A percentile compares a stretch with the other conserved stretches of the same genome.
Conservation (phyloP, 805 yeast genomes). For the Helenozyma rhizophorensis region DNA sequence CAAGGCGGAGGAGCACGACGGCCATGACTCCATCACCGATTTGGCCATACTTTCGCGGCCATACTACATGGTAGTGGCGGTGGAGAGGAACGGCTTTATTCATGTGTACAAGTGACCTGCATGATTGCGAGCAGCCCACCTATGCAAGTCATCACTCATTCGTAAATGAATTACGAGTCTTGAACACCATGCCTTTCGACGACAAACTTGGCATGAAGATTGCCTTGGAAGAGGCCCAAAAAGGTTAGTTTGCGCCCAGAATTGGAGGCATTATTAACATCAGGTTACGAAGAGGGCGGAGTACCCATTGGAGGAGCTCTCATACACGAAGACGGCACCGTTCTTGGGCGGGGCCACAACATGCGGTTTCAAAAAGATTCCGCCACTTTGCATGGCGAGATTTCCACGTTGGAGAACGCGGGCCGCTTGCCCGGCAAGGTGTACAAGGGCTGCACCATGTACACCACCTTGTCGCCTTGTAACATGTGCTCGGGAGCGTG, state of each 20-base stretch:
- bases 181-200: slow-evolving; percentile 49
- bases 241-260: slow-evolving; percentile 46
- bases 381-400: slow-evolving; percentile 89
- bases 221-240: slow-evolving; percentile 68
- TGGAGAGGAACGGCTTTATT: slow-evolving; percentile 62
- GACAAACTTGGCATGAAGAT: slow-evolving; percentile 62
- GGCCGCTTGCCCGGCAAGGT: slow-evolving; percentile 79
- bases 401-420: slow-evolving; percentile 81
- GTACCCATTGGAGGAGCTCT: slow-evolving; percentile 83
- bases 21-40: slow-evolving; percentile 49
- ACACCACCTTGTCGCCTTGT: slow-evolving; percentile 91
- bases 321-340: slow-evolving; percentile 68
- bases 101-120: slow-evolving; percentile 47
- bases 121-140: no score
- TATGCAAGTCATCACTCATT: no score
- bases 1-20: slow-evolving; percentile 23
- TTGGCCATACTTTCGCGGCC: slow-evolving; percentile 46
- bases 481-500: slow-evolving; percentile 95
- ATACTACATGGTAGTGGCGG: slow-evolving; percentile 58
- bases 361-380: slow-evolving; percentile 81
- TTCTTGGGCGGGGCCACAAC: slow-evolving; percentile 88
- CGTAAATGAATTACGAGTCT: no score
- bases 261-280: slow-evolving; percentile 9
- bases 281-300: slow-evolving; percentile 80
- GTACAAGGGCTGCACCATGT: slow-evolving; percentile 84